Conservation (phyloP, 768 basidiomycete species). For the Jaapia argillacea region DNA sequence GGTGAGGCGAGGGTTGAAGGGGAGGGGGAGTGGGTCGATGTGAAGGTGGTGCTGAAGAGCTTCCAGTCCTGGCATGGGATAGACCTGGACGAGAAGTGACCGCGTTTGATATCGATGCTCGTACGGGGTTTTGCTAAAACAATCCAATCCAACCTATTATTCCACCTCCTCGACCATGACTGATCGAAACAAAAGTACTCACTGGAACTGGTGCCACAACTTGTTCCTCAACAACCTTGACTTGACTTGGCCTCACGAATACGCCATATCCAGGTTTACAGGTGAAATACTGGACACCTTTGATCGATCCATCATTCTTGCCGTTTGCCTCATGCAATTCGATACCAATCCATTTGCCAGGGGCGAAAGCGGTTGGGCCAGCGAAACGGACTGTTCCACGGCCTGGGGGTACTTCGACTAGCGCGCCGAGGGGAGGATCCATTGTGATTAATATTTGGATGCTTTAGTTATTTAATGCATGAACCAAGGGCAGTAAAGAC, state of each 20-base stretch:
- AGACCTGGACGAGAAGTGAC: too few relatives aligned
- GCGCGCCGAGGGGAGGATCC: slow-evolving; percentile 54
- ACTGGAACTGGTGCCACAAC: not conserved
- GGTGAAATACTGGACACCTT: slow-evolving; percentile 71
- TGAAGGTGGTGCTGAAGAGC: too few relatives aligned
- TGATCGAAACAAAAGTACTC: too few relatives aligned
- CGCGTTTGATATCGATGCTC: too few relatives aligned
- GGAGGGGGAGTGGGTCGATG: too few relatives aligned
- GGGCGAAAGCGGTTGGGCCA: slow-evolving; percentile 73
- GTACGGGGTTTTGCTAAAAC: too few relatives aligned
- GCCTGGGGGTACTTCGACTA: slow-evolving; percentile 75
- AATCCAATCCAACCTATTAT: too few relatives aligned
- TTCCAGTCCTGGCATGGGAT: too few relatives aligned
- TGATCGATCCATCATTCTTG: slow-evolving; percentile 92
- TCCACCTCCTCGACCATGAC: too few relatives aligned
- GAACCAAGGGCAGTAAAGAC: too few relatives aligned
- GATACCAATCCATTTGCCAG: slow-evolving; percentile 93
- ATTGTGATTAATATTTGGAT: slow-evolving; percentile 10
- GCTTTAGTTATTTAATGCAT: too few relatives aligned
- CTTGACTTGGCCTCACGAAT: slow-evolving; percentile 81
- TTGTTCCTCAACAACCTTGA: slow-evolving; percentile 44
- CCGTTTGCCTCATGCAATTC: slow-evolving; percentile 77
- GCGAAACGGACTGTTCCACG: slow-evolving; percentile 80
- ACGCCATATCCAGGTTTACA: slow-evolving; percentile 75
- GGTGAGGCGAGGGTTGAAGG: too few relatives aligned